Evolutionary conservation across 768 basidiomycete species (phyloP).

Genomic region (Amanita rubescens): DNA sequence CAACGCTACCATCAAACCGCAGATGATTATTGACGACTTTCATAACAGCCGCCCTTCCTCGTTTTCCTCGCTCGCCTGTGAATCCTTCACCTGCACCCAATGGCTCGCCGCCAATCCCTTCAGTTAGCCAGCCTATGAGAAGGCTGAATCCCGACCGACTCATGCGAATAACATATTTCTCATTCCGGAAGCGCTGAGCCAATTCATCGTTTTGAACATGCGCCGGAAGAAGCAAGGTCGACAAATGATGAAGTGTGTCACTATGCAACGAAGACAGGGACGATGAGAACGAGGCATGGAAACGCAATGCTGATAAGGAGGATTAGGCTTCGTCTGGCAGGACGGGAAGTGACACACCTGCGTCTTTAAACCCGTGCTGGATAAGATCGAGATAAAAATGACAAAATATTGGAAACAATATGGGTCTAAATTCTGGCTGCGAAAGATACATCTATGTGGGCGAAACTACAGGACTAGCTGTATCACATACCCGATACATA

Average conservation of each 20-base stretch:
- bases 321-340: slow-evolving; percentile 5
- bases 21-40: slow-evolving; percentile 92
- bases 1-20: slow-evolving; percentile 70
- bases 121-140: slow-evolving; percentile 92
- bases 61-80: slow-evolving; percentile 70
- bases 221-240: slow-evolving; percentile 69
- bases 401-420: slow-evolving; percentile 93
- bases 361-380: slow-evolving; percentile 82
- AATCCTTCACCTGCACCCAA: slow-evolving; percentile 75
- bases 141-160: slow-evolving; percentile 88
- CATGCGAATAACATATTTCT: slow-evolving; percentile 88
- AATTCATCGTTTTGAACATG: slow-evolving; percentile 81
- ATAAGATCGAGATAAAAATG: slow-evolving; percentile 96
- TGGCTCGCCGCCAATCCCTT: slow-evolving; percentile 83
- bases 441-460: slow-evolving; percentile 6
- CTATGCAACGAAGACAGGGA: slow-evolving; percentile 62
- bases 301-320: slow-evolving; percentile 51
- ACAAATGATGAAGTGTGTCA: slow-evolving; percentile 66
- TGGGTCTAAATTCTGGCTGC: slow-evolving; percentile 89
- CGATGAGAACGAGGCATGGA: slow-evolving; percentile 64
- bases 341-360: slow-evolving; percentile 47
- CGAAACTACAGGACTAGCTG: background rate
- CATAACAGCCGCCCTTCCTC: slow-evolving; percentile 87
- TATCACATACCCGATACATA: slow-evolving; percentile 70
- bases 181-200: slow-evolving; percentile 79